A percentile compares a stretch with the other conserved stretches of the same genome.
Evolutionary conservation across 352 stramenopile species (phyloP).

Genomic region (Thraustotheca clavata): DNA sequence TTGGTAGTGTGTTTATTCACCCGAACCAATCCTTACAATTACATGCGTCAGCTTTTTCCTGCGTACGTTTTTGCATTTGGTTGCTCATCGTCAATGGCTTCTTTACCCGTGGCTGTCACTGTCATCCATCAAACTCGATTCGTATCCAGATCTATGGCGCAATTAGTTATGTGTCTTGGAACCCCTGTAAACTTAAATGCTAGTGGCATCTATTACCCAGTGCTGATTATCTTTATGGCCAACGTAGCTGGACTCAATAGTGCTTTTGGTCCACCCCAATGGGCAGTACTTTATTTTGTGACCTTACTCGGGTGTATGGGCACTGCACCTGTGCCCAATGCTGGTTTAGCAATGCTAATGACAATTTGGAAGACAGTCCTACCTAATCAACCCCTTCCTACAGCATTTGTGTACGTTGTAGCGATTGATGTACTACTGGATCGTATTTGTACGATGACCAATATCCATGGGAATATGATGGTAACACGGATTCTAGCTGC

Average conservation of each 20-base stretch:
- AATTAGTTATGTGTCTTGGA: slow-evolving; percentile 57
- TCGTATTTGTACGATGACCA: slow-evolving; percentile 59
- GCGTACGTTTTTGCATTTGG: slow-evolving; percentile 36
- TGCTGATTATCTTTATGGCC: slow-evolving; percentile 67
- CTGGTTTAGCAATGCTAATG: slow-evolving; percentile 67
- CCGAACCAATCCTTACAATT: slow-evolving; percentile 29
- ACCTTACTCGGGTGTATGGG: slow-evolving; percentile 59
- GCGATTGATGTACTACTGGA: slow-evolving; percentile 66
- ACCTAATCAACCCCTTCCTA: slow-evolving; percentile 33
- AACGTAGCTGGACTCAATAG: slow-evolving; percentile 33
- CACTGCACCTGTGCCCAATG: slow-evolving; percentile 60
- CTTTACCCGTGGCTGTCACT: slow-evolving; percentile 33
- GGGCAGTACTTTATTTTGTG: slow-evolving; percentile 59
- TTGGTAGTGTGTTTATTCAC: slow-evolving; percentile 25
- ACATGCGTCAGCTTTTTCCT: slow-evolving; percentile 27
- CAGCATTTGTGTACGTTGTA: slow-evolving; percentile 59
- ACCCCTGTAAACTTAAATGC: slow-evolving; percentile 69
- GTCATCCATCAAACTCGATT: slow-evolving; percentile 42
- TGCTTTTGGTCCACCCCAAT: slow-evolving; percentile 22
- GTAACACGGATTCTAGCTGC: slow-evolving; percentile 68
- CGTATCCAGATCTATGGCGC: slow-evolving; percentile 46
- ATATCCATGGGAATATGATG: slow-evolving; percentile 80
- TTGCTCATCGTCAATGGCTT: slow-evolving; percentile 36
- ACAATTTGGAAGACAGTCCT: slow-evolving; percentile 73
- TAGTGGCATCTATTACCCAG: slow-evolving; percentile 61